Percentiles rank a stretch among this genome's conserved stretches.
These are phyloP conservation scores for Curvularia lunata DNA, from an alignment of 2,329 filamentous ascomycete genomes.

Conservation along the genomic window DNA sequence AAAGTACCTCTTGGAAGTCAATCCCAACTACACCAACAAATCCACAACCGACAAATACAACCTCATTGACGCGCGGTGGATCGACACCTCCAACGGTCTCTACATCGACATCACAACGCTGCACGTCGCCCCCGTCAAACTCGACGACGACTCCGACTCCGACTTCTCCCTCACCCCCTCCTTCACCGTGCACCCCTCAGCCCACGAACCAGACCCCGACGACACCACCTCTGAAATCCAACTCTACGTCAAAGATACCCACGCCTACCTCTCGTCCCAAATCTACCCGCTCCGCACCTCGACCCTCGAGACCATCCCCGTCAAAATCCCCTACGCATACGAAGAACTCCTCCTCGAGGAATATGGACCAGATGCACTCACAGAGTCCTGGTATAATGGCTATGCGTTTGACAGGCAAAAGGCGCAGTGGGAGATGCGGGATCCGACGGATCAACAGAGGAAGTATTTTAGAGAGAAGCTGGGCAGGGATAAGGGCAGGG, in stretches of 20 bases:
- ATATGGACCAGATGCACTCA: slow-evolving; percentile 60
- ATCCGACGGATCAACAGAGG: background rate
- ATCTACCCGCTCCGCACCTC: slow-evolving; percentile 64
- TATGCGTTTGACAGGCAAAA: slow-evolving; percentile 49
- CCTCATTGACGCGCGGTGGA: slow-evolving; percentile 67
- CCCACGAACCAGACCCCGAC: slow-evolving; percentile 1
- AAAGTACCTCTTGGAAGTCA: slow-evolving; percentile 64
- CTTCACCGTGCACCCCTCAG: slow-evolving; percentile 4
- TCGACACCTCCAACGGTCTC: slow-evolving; percentile 64
- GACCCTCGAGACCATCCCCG: slow-evolving; percentile 60
- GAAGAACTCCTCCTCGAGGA: slow-evolving; percentile 61
- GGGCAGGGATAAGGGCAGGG: slow-evolving; percentile 3
- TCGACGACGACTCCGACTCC: background rate
- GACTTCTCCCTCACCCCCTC: background rate
- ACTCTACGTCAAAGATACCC: slow-evolving; percentile 61
- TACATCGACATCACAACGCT: slow-evolving; percentile 69
- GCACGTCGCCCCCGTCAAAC: slow-evolving; percentile 51
- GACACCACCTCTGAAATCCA: slow-evolving; percentile 3
- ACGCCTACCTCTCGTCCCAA: slow-evolving; percentile 60
- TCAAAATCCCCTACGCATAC: slow-evolving; percentile 64
- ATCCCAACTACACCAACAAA: slow-evolving; percentile 60
- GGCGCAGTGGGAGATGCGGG: slow-evolving; percentile 29
- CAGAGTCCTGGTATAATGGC: slow-evolving; percentile 54
- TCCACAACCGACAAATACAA: slow-evolving; percentile 57
- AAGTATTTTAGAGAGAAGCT: slow-evolving; percentile 7